phyloP scores from a whole-genome alignment of 2,329 filamentous ascomycete genomes.

The Hypocrella siamensis region DNA sequence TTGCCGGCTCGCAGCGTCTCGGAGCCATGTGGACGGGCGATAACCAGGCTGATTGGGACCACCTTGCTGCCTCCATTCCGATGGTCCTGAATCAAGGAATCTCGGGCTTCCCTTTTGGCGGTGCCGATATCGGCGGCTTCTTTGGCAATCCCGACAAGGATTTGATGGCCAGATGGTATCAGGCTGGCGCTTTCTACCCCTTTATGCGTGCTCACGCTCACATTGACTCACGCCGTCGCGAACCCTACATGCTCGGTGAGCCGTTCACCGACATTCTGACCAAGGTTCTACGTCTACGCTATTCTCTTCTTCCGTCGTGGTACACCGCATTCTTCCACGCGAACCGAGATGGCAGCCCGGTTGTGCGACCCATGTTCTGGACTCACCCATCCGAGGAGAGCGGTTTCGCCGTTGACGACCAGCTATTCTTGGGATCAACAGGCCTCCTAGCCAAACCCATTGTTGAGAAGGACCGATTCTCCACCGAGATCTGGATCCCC shows the following conservation, averaged over 20 bases:
- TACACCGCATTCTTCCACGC: conserved; percentile 95
- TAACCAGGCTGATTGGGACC: conserved; percentile 86
- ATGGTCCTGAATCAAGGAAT: conserved; percentile 93
- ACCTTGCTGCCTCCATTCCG: conserved; percentile 75
- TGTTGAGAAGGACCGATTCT: conserved; percentile 57
- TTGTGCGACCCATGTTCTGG: conserved; percentile 86
- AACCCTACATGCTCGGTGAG: conserved; percentile 77
- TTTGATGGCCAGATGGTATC: conserved; percentile 86
- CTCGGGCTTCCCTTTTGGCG: conserved; percentile 82
- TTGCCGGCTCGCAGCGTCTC: conserved; percentile 72
- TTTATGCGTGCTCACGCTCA: conserved; percentile 97
- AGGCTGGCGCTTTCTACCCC: conserved; percentile 90
- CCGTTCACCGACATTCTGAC: conserved; percentile 79
- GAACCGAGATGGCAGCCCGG: conserved; percentile 66
- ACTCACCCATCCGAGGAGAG: conserved; percentile 73
- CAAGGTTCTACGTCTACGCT: conserved; percentile 73
- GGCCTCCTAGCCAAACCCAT: conserved; percentile 90
- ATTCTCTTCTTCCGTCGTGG: conserved; percentile 81
- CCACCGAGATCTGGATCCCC: conserved; percentile 70
- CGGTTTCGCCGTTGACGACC: conserved; percentile 82
- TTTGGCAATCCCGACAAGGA: conserved; percentile 95
- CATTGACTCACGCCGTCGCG: conserved; percentile 85
- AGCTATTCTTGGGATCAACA: conserved; percentile 79
- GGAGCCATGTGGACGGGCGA: conserved; percentile 99
- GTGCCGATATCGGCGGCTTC: conserved; percentile 93